These are phyloP conservation scores for Globomyces pollinis-pini DNA, from an alignment of 192 early-diverging fungal genomes.

Conservation along the genomic window DNA sequence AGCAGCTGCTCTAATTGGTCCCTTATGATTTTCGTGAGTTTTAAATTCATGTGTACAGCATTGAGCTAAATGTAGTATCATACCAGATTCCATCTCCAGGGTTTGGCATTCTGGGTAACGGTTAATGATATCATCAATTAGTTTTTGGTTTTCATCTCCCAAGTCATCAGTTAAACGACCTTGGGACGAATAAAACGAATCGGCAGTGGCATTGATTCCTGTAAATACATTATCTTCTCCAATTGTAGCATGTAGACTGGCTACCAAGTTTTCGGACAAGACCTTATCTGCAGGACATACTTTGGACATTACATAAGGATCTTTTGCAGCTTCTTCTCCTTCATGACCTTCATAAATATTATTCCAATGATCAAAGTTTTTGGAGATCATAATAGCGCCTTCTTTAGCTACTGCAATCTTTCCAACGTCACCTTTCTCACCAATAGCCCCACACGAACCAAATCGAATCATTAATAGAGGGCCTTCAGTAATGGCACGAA, in stretches of 20 bases:
- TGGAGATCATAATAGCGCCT: constrained; percentile 51
- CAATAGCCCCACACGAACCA: constrained; percentile 80
- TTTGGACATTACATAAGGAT: constrained; percentile 63
- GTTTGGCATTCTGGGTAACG: constrained; percentile 44
- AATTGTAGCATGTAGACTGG: background rate
- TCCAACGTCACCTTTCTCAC: constrained; percentile 1
- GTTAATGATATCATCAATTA: constrained; percentile 44
- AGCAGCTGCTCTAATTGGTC: constrained; percentile 62
- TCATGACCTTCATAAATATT: background rate
- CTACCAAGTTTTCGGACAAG: constrained; percentile 29
- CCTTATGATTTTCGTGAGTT: constrained; percentile 11
- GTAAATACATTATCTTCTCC: constrained; percentile 13
- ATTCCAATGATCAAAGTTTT: constrained; percentile 67
- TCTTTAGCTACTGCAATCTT: constrained; percentile 54
- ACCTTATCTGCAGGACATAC: constrained; percentile 48
- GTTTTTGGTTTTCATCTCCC: constrained; percentile 64
- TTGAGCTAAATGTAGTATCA: constrained; percentile 73
- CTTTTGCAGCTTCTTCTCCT: constrained; percentile 13
- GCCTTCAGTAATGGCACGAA: constrained; percentile 67
- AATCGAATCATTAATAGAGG: constrained; percentile 73
- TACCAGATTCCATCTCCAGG: constrained; percentile 85
- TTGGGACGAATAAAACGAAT: constrained; percentile 83
- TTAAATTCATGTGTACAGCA: constrained; percentile 29
- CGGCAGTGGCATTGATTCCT: constrained; percentile 68
- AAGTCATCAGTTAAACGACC: constrained; percentile 65